Base-by-base conservation (phyloP, 148 eudicot species). In the Amaranthus hypochondriacus region DNA sequence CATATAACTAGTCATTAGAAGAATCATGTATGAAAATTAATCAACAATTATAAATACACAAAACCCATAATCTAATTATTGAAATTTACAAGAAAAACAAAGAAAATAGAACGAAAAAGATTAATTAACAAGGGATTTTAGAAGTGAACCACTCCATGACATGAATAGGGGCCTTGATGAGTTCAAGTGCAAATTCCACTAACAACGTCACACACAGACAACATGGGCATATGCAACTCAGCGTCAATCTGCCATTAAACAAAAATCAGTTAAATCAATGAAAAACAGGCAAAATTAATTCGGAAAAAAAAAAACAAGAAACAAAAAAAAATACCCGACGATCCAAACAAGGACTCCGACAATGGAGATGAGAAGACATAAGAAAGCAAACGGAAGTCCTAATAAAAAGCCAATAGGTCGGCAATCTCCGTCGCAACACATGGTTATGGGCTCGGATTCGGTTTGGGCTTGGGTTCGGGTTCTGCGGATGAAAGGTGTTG, bases 191-290 rank as follows among this genome's bases (percentile, higher is more conserved):
- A 48, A 88, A 66, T 75, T 88, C 89, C 62, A 88, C 89, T 10
- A 88, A 6, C 21, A 88, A 70, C 60, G 92, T 88, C 75, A 88
- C 86, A 70, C 92, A 88, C 54, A 88, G 66, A 78, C 88, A 88
- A 47, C 92, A 88, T 2, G 92, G 92, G 61, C 92, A 88, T 79
- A 88, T 84, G 60, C 92, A 88, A 56, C 82, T 82, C 81, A 88
- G 68, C 71, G 64, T 8, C 80, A 88, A 83, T 70, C 92, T 88
- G 82, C 70, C 39, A 74, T 7, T 10, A 13, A 48, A 56, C 3
- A 10, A 1, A 28, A 28, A 28, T 28, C 7, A 7, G 15, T 14
- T 9, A 18, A 50, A 18, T 48, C 2, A n/a, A n/a, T 49, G 18
- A 48, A 65, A 48, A 48, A 7, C 9, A 11, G 9, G 39, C 39